These are phyloP conservation scores for Geranium incanum DNA, from an alignment of 441 rosid genomes.

Conservation along the genomic window DNA sequence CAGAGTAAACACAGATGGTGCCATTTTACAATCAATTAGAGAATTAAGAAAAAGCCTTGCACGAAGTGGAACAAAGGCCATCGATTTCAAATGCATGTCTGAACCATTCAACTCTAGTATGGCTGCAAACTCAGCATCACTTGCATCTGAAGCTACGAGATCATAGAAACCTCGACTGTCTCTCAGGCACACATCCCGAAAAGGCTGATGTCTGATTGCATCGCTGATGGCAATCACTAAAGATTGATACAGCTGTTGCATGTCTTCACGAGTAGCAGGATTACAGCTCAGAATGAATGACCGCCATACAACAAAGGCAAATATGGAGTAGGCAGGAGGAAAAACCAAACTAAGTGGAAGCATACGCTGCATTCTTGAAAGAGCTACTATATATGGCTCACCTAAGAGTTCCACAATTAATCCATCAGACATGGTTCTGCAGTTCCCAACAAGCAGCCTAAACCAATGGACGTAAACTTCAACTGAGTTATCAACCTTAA, in stretches of 20 bases:
- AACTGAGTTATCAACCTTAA: slow-evolving; percentile 56
- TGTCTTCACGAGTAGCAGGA: slow-evolving; percentile 64
- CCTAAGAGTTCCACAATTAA: slow-evolving; percentile 83
- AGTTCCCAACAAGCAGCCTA: slow-evolving; percentile 84
- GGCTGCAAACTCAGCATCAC: slow-evolving; percentile 82
- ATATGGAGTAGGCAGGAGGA: slow-evolving; percentile 85
- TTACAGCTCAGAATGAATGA: slow-evolving; percentile 49
- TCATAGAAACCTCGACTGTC: slow-evolving; percentile 80
- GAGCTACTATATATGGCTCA: slow-evolving; percentile 72
- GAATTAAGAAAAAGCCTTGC: slow-evolving; percentile 89
- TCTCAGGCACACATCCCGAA: slow-evolving; percentile 89
- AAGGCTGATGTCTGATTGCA: slow-evolving; percentile 77
- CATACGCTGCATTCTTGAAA: slow-evolving; percentile 90
- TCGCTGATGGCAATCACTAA: slow-evolving; percentile 63
- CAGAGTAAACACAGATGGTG: slow-evolving; percentile 37
- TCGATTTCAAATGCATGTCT: slow-evolving; percentile 60
- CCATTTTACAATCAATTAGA: slow-evolving; percentile 72
- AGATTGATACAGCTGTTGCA: slow-evolving; percentile 69
- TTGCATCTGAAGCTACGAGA: slow-evolving; percentile 69
- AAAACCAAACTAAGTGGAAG: slow-evolving; percentile 82
- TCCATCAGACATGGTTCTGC: slow-evolving; percentile 84
- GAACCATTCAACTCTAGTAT: slow-evolving; percentile 60
- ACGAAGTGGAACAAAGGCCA: slow-evolving; percentile 81
- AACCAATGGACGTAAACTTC: slow-evolving; percentile 93
- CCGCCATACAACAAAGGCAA: slow-evolving; percentile 80